Percentiles rank a stretch among this genome's conserved stretches.
phyloP scores from a whole-genome alignment of 2,329 filamentous ascomycete genomes.

The Ophiostoma tasmaniense region DNA sequence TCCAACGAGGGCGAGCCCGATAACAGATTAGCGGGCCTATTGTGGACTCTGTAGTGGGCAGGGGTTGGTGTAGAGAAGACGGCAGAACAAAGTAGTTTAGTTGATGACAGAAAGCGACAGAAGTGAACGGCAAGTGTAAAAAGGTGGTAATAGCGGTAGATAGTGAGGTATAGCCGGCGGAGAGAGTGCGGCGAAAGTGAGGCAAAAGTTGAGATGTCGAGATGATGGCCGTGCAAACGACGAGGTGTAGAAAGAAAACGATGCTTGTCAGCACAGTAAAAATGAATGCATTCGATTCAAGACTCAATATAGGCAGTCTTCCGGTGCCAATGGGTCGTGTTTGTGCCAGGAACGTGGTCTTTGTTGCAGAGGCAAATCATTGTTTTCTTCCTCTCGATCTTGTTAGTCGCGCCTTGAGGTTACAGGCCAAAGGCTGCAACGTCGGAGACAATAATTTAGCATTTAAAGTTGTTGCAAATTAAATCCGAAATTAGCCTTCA shows the following conservation, averaged over 20 bases:
- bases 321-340: slow-evolving; percentile 9
- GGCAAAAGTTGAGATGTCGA: background rate
- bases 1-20: background rate
- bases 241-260: background rate
- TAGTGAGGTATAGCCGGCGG: background rate
- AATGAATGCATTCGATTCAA: background rate
- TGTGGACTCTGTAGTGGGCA: background rate
- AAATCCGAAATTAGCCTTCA: background rate
- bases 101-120: background rate
- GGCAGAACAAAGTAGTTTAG: background rate
- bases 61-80: background rate
- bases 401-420: background rate
- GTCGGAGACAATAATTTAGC: background rate
- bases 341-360: slow-evolving; percentile 9
- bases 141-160: background rate
- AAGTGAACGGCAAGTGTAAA: background rate
- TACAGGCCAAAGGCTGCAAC: background rate
- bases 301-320: background rate
- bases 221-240: background rate
- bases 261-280: background rate
- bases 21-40: slow-evolving; percentile 7
- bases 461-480: background rate
- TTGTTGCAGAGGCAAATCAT: background rate
- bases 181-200: background rate
- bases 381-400: slow-evolving; percentile 3